Percentiles rank a stretch among this genome's conserved stretches.
phyloP scores from a whole-genome alignment of 106 monocot species.

The Chionographis japonica region DNA sequence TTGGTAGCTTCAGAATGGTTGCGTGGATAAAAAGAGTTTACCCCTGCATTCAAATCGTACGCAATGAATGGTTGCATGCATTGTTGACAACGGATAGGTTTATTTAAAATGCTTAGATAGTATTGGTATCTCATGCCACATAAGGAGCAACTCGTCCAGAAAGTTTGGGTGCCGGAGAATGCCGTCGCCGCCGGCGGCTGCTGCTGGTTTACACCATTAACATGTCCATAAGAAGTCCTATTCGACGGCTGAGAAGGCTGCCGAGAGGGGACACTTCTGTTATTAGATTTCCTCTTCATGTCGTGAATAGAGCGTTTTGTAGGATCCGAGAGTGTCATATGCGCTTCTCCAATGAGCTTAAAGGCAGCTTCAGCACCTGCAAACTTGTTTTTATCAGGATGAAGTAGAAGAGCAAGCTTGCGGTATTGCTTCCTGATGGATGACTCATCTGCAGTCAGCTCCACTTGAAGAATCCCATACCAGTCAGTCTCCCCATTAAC shows the following conservation, averaged over 20 bases:
- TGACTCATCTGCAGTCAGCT: conserved; percentile 43
- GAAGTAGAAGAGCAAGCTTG: conserved; percentile 67
- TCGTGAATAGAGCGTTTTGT: conserved; percentile 47
- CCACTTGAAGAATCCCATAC: conserved; percentile 71
- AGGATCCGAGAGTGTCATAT: conserved; percentile 41
- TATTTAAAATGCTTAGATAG: conserved; percentile 39
- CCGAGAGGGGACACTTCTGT: conserved; percentile 1
- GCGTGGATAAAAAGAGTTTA: conserved; percentile 3
- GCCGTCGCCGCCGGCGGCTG: conserved; percentile 16
- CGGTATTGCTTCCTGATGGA: conserved; percentile 64
- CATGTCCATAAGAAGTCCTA: background rate
- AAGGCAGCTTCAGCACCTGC: conserved; percentile 83
- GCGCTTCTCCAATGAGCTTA: conserved; percentile 69
- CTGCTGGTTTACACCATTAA: background rate
- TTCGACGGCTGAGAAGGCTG: conserved; percentile 14
- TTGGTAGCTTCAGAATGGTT: conserved; percentile 4
- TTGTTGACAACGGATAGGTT: conserved; percentile 7
- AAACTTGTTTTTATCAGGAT: conserved; percentile 88
- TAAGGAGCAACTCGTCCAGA: conserved; percentile 58
- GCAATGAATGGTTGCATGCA: too few species aligned
- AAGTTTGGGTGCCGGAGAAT: conserved; percentile 18
- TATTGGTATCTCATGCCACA: conserved; percentile 64
- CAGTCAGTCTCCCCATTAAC: conserved; percentile 46
- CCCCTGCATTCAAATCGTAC: background rate
- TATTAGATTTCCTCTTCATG: conserved; percentile 29